Evolutionary conservation across 2,329 filamentous ascomycete genomes (phyloP).

Genomic region (Juglanconis juglandina): DNA sequence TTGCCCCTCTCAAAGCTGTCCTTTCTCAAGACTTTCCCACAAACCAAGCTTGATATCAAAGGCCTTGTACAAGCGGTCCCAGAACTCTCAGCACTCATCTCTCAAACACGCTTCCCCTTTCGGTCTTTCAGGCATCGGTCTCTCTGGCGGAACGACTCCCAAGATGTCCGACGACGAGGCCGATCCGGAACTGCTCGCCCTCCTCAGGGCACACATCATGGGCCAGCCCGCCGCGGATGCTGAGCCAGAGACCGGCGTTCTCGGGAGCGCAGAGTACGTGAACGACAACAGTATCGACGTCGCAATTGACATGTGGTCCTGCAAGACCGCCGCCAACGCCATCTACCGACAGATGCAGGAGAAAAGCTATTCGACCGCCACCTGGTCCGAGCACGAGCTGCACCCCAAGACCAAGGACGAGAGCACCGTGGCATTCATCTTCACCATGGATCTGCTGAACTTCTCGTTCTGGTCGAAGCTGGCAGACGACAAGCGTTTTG

Average conservation of each 20-base stretch:
- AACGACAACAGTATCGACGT: conserved; percentile 94
- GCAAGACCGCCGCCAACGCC: conserved; percentile 74
- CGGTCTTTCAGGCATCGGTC: not conserved
- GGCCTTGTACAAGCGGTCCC: not conserved
- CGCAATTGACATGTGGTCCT: conserved; percentile 76
- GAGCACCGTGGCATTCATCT: conserved; percentile 83
- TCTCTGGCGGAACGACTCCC: not conserved
- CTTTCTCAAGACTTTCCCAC: not conserved
- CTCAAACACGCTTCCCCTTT: not conserved
- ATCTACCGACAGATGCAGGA: conserved; percentile 82
- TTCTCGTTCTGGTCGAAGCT: conserved; percentile 92
- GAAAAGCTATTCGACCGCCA: conserved; percentile 77
- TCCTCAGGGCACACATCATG: conserved; percentile 76
- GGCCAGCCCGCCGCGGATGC: conserved; percentile 52
- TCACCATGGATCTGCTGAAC: conserved; percentile 94
- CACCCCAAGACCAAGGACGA: conserved; percentile 83
- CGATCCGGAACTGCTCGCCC: conserved; percentile 80
- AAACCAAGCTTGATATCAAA: conserved; percentile 2
- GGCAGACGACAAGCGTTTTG: conserved; percentile 69
- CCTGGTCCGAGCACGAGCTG: conserved; percentile 84
- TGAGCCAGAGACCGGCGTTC: conserved; percentile 74
- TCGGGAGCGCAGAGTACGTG: conserved; percentile 79
- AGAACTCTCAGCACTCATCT: not conserved
- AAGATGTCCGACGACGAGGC: conserved; percentile 87
- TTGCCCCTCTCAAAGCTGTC: not conserved